A percentile compares a stretch with the other conserved stretches of the same genome.
phyloP scores from a whole-genome alignment of 148 eudicot species.

The Cornus kousa region DNA sequence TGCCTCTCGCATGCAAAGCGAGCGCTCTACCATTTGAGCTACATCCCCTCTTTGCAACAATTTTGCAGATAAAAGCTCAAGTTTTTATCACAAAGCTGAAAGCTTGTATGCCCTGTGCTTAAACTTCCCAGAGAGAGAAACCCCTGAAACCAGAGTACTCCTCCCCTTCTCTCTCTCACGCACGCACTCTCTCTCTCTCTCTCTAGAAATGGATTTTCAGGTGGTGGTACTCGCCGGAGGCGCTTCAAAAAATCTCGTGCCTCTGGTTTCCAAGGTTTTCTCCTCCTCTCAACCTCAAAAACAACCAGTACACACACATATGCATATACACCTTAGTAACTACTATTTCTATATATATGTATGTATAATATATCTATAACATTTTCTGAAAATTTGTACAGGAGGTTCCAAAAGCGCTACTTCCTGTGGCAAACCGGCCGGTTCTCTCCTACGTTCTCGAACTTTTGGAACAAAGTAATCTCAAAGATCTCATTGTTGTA shows the following conservation, averaged over 20 bases:
- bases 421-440: slow-evolving; percentile 91
- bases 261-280: slow-evolving; percentile 83
- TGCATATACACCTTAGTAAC: not conserved
- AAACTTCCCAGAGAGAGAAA: not conserved
- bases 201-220: slow-evolving; percentile 91
- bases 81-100: too few species aligned
- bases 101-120: not conserved
- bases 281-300: too few species aligned
- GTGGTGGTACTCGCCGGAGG: slow-evolving; percentile 99
- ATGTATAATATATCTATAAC: not conserved
- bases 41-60: slow-evolving; percentile 29
- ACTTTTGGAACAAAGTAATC: slow-evolving; percentile 79
- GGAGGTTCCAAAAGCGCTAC: slow-evolving; percentile 92
- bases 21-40: slow-evolving; percentile 65
- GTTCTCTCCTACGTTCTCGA: slow-evolving; percentile 83
- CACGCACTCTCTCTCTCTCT: not conserved
- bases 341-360: not conserved
- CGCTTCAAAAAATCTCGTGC: slow-evolving; percentile 66
- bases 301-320: not conserved
- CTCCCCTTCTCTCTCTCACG: not conserved
- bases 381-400: slow-evolving; percentile 17
- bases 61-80: too few species aligned
- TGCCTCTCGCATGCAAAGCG: slow-evolving; percentile 65
- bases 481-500: slow-evolving; percentile 85
- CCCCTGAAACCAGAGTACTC: too few species aligned